Conservation (phyloP, 1,139 yeast genomes). For the Yamadazyma atlantica region DNA sequence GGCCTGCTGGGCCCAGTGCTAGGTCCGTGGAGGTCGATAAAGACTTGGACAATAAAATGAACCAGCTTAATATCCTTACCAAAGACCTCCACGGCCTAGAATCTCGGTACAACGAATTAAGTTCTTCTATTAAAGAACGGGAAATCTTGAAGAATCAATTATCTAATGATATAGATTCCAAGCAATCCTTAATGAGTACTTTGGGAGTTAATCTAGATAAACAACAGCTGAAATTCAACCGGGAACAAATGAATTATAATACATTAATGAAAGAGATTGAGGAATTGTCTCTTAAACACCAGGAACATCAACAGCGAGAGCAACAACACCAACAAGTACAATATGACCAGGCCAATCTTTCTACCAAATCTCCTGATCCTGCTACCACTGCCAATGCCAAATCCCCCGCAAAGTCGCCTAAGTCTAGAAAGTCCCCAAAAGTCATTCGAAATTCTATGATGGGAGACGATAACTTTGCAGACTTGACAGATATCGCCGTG, state of each 20-base stretch:
- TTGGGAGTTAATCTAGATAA: constrained; percentile 16
- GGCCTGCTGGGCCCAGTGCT: constrained; percentile 6
- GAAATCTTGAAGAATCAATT: constrained; percentile 21
- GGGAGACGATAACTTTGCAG: constrained; percentile 35
- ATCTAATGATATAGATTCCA: constrained; percentile 19
- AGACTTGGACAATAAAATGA: constrained; percentile 12
- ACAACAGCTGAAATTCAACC: constrained; percentile 15
- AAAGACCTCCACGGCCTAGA: constrained; percentile 22
- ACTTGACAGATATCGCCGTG: constrained; percentile 45
- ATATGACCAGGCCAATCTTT: too few species aligned
- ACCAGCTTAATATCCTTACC: constrained; percentile 19
- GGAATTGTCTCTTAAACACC: constrained; percentile 24
- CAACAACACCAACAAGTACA: neutral
- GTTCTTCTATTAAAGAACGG: constrained; percentile 22
- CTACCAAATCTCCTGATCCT: too few species aligned
- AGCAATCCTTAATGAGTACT: constrained; percentile 15
- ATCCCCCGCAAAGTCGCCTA: neutral
- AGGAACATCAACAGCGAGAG: constrained; percentile 7
- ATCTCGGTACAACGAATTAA: constrained; percentile 20
- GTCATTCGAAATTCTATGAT: constrained; percentile 12
- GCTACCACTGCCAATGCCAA: neutral
- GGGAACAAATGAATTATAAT: constrained; percentile 11
- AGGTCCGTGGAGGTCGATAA: constrained; percentile 9
- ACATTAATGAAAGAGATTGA: constrained; percentile 26
- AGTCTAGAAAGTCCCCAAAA: constrained; percentile 1